Conservation (phyloP, 78 protist species). For the Dictyostelium firmibasis region DNA sequence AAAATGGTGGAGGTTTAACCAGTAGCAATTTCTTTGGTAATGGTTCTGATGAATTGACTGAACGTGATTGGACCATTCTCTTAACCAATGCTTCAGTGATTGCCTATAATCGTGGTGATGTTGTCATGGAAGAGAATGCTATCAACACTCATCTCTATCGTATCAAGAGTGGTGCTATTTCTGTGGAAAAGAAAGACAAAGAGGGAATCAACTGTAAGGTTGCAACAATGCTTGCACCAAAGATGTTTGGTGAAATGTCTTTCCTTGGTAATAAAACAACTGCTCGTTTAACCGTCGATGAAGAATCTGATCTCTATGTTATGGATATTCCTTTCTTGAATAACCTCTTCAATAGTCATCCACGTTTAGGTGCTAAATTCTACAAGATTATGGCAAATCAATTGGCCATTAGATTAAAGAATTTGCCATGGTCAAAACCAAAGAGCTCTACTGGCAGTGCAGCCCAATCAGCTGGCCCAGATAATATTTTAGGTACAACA, state of each 20-base stretch:
- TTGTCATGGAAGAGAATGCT: slow-evolving; percentile 76
- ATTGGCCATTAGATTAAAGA: slow-evolving; percentile 61
- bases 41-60: slow-evolving; percentile 65
- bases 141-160: slow-evolving; percentile 76
- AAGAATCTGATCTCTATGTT: slow-evolving; percentile 71
- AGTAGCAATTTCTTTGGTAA: slow-evolving; percentile 43
- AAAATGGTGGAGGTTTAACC: background rate
- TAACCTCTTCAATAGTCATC: slow-evolving; percentile 55
- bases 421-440: slow-evolving; percentile 64
- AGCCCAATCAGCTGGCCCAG: background rate
- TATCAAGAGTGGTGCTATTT: slow-evolving; percentile 61
- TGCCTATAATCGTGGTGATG: slow-evolving; percentile 82
- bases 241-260: slow-evolving; percentile 85
- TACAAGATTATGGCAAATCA: slow-evolving; percentile 80
- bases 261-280: slow-evolving; percentile 84
- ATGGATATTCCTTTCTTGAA: slow-evolving; percentile 80
- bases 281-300: slow-evolving; percentile 74
- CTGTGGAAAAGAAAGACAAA: slow-evolving; percentile 64
- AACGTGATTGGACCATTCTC: slow-evolving; percentile 81
- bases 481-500: slow-evolving; percentile 14
- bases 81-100: slow-evolving; percentile 76
- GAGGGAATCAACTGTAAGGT: slow-evolving; percentile 40
- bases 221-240: slow-evolving; percentile 69
- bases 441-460: background rate
- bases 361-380: slow-evolving; percentile 72